phyloP scores from a whole-genome alignment of 331 rosid species.

The Arachis monticola region DNA sequence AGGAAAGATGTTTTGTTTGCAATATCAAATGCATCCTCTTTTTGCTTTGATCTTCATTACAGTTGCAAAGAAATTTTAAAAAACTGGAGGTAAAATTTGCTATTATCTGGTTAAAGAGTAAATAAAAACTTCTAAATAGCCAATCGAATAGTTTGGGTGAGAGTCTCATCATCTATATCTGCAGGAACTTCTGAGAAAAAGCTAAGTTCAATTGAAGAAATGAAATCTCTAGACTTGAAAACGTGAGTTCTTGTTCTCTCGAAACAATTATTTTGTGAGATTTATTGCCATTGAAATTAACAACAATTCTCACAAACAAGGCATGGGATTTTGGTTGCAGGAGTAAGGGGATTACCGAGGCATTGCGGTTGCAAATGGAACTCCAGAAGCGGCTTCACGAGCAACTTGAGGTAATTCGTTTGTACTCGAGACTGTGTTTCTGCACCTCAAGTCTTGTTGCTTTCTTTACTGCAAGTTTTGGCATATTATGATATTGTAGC shows the following conservation, averaged over 20 bases:
- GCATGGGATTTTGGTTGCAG: slow-evolving; percentile 42
- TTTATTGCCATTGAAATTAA: slow-evolving; percentile 23
- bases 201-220: slow-evolving; percentile 40
- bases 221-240: slow-evolving; percentile 53
- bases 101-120: no score
- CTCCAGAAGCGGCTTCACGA: slow-evolving; percentile 86
- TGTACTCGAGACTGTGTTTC: slow-evolving; percentile 2
- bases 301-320: slow-evolving; percentile 26
- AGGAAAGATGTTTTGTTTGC: slow-evolving; percentile 6
- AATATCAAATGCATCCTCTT: slow-evolving; percentile 1
- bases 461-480: background rate
- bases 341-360: slow-evolving; percentile 64
- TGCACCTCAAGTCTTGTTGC: background rate
- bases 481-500: slow-evolving; percentile 34
- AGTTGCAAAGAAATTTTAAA: slow-evolving; percentile 16
- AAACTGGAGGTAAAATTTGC: no score
- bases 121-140: no score
- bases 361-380: slow-evolving; percentile 78
- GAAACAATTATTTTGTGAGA: background rate
- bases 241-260: slow-evolving; percentile 40
- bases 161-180: slow-evolving; percentile 35
- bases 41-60: slow-evolving; percentile 1
- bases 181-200: slow-evolving; percentile 53
- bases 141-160: slow-evolving; percentile 31
- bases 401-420: slow-evolving; percentile 65